phyloP scores from a whole-genome alignment of 1,284 basidiomycete genomes.

The Cryptococcus floricola region DNA sequence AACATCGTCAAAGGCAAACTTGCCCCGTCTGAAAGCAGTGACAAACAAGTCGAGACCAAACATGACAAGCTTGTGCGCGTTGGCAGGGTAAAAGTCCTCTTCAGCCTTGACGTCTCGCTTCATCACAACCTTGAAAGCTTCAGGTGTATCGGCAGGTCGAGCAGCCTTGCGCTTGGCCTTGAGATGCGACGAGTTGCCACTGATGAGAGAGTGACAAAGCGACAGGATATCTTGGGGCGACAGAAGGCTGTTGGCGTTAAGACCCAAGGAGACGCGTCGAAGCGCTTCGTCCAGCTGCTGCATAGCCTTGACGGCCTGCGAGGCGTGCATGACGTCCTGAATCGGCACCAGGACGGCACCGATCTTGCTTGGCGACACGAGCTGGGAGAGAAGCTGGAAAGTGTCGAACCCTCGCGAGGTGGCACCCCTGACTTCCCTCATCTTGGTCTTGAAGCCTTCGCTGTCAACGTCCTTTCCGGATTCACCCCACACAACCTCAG shows the following conservation, averaged over 20 bases:
- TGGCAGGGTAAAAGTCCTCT: constrained; percentile 71
- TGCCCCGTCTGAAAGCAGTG: constrained; percentile 77
- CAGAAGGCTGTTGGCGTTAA: constrained; percentile 78
- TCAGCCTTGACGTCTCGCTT: constrained; percentile 63
- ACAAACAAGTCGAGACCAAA: constrained; percentile 92
- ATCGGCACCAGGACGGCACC: constrained; percentile 74
- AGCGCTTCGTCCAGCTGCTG: constrained; percentile 84
- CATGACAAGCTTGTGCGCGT: constrained; percentile 77
- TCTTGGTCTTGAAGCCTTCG: constrained; percentile 91
- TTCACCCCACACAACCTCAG: constrained; percentile 92
- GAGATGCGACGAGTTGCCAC: constrained; percentile 78
- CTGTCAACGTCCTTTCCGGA: constrained; percentile 84
- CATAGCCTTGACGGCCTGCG: constrained; percentile 77
- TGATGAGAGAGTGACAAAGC: constrained; percentile 85
- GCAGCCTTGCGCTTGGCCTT: constrained; percentile 42
- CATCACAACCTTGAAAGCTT: constrained; percentile 69
- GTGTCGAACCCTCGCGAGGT: constrained; percentile 76
- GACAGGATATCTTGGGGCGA: constrained; percentile 68
- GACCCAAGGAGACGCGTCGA: constrained; percentile 72
- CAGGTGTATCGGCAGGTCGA: constrained; percentile 46
- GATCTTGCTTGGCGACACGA: constrained; percentile 70
- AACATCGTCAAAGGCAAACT: constrained; percentile 77
- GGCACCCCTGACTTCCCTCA: constrained; percentile 80
- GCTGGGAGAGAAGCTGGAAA: constrained; percentile 72
- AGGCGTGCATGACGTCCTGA: constrained; percentile 80